Evolutionary conservation across 1,284 basidiomycete species (phyloP), one percentile per base, ranked within the genome.

Genomic region (Papiliotrema flavescens): DNA sequence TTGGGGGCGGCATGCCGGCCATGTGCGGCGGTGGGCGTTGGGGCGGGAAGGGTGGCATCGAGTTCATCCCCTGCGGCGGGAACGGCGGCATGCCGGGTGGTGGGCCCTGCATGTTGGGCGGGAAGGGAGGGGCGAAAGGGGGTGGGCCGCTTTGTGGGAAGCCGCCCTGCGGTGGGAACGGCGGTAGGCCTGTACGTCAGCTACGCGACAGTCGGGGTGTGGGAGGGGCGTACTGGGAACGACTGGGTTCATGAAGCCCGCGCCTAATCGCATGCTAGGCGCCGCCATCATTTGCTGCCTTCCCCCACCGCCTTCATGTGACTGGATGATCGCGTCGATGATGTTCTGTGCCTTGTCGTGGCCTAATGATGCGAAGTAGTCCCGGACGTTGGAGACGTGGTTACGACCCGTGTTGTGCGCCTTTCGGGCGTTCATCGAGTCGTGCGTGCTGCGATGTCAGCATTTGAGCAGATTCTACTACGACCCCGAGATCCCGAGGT

Each of bases 371-470:
- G 91, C 89, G 78, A 98, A 98, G 76, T 98, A 98, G 69, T 98
- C 95, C 62, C 92, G 82, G 57, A 98, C 95, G 72, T 98, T 98
- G 49, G 90, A 82, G 41, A 98, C 82, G 73, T 98, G 95, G 78
- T 98, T 98, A 56, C 94, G 83, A 57, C 95, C 95, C 61, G 87
- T 91, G 78, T 98, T 98, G 78, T 98, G 95, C 46, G 95, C 95
- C 78, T 97, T 97, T 62, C 95, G 89, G 35, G 98, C 95, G 52
- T 60, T 69, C 57, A 62, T 62, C 46, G 64, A 65, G 65, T 74
- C 69, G 61, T 72, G 70, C 37, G 69, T 73, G 37, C 69, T 66
- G 55, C 49, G 53, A 1, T 32, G 28, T 43, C 44, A 52, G 49
- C 39, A 6, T 6, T 32, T 6, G 5, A 11, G 6, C 28, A 32